Conservation (phyloP, 2,329 filamentous ascomycete genomes). For the Hymenoscyphus fructigenus region DNA sequence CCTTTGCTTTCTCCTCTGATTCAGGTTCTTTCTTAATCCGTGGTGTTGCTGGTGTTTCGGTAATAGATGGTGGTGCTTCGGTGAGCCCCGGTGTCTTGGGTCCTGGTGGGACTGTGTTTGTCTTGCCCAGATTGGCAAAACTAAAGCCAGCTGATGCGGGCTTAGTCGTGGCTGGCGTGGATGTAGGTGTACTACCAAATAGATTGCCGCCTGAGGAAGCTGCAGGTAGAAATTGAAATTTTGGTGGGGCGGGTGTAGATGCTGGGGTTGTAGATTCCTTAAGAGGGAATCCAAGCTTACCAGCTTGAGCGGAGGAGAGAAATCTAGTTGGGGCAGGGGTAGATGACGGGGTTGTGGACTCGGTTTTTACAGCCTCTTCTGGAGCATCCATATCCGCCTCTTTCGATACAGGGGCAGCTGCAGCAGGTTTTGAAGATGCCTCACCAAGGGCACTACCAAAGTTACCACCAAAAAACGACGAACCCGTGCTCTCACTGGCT, state of each 20-base stretch:
- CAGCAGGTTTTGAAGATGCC: conserved; percentile 36
- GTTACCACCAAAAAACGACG: conserved; percentile 58
- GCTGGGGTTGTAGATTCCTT: conserved; percentile 12
- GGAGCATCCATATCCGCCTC: conserved; percentile 52
- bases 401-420: conserved; percentile 37
- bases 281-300: background rate
- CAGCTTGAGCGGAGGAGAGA: background rate
- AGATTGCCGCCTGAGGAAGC: conserved; percentile 18
- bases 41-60: conserved; percentile 24
- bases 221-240: conserved; percentile 20
- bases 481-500: conserved; percentile 42
- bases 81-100: conserved; percentile 24
- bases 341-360: conserved; percentile 27
- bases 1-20: conserved; percentile 17
- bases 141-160: conserved; percentile 23
- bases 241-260: conserved; percentile 17
- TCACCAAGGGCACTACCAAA: conserved; percentile 61
- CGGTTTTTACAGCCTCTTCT: conserved; percentile 17
- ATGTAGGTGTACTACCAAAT: conserved; percentile 13
- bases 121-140: conserved; percentile 20
- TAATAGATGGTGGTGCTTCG: conserved; percentile 6
- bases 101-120: conserved; percentile 8
- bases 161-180: conserved; percentile 14
- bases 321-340: conserved; percentile 27
- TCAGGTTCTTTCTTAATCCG: conserved; percentile 32